A percentile compares a stretch with the other conserved stretches of the same genome.
Conservation (phyloP, 2,329 filamentous ascomycete species). For the Penicillium sp. region DNA sequence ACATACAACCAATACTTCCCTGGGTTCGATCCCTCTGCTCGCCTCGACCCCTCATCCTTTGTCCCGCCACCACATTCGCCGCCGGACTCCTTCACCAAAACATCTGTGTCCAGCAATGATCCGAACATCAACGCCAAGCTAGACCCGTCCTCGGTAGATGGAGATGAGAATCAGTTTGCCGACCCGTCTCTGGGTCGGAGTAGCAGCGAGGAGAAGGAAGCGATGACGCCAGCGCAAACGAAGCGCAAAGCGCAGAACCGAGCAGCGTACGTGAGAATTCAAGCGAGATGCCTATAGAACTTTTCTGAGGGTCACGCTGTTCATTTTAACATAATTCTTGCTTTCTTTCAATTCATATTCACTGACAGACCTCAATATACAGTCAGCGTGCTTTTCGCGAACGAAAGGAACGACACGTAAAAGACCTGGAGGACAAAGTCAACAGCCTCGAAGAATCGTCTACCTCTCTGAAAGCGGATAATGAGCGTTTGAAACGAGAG, state of each 20-base stretch:
- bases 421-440: slow-evolving; percentile 87
- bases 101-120: slow-evolving; percentile 38
- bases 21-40: slow-evolving; percentile 44
- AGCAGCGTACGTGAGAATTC: slow-evolving; percentile 63
- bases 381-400: slow-evolving; percentile 96
- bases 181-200: slow-evolving; percentile 44
- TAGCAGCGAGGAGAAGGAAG: slow-evolving; percentile 60
- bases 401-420: slow-evolving; percentile 91
- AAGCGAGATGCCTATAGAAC: not conserved
- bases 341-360: not conserved
- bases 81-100: slow-evolving; percentile 40
- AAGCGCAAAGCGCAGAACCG: slow-evolving; percentile 73
- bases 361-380: slow-evolving; percentile 8
- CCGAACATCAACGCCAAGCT: slow-evolving; percentile 19
- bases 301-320: not conserved
- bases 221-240: slow-evolving; percentile 57
- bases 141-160: slow-evolving; percentile 35
- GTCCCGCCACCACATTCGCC: slow-evolving; percentile 41
- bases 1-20: slow-evolving; percentile 43
- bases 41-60: slow-evolving; percentile 38
- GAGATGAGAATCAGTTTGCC: slow-evolving; percentile 29
- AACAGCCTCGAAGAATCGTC: slow-evolving; percentile 75
- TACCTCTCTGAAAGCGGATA: slow-evolving; percentile 74
- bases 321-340: not conserved
- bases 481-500: slow-evolving; percentile 82